These are phyloP conservation scores for Elongisporangium anandrum DNA, from an alignment of 352 stramenopile genomes.

Conservation along the genomic window DNA sequence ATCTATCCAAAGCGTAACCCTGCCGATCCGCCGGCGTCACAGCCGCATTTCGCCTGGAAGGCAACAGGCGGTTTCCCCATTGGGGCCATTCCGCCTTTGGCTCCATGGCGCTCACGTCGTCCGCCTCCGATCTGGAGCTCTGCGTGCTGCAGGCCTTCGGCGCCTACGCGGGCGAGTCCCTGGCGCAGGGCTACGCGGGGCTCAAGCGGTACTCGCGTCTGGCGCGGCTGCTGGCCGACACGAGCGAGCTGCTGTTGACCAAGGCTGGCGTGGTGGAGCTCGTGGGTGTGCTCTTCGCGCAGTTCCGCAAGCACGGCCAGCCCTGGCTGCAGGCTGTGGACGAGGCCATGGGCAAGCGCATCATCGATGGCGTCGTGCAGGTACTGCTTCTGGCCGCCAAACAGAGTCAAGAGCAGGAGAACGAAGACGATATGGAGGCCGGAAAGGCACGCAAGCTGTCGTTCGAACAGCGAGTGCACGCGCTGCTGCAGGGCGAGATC, in stretches of 20 bases:
- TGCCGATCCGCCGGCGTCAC: background rate
- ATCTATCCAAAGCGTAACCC: background rate
- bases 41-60: background rate
- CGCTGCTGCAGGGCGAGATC: constrained; percentile 40
- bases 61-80: background rate
- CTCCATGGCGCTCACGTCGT: background rate
- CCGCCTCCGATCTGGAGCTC: constrained; percentile 46
- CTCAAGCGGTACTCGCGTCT: constrained; percentile 50
- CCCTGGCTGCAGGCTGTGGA: constrained; percentile 51
- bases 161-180: constrained; percentile 24
- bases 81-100: background rate
- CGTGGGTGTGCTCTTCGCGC: constrained; percentile 40
- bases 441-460: constrained; percentile 25
- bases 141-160: constrained; percentile 53
- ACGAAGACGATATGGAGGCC: constrained; percentile 17
- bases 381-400: constrained; percentile 36
- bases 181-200: constrained; percentile 35
- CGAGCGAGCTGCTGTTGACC: constrained; percentile 44
- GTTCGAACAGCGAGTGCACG: constrained; percentile 50
- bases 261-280: constrained; percentile 32
- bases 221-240: constrained; percentile 34
- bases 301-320: constrained; percentile 53
- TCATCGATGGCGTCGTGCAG: constrained; percentile 50
- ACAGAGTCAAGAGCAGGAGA: constrained; percentile 15
- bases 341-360: constrained; percentile 50